Base-by-base conservation (phyloP, 257 asterid species). In the Solanum lycopersicoides region DNA sequence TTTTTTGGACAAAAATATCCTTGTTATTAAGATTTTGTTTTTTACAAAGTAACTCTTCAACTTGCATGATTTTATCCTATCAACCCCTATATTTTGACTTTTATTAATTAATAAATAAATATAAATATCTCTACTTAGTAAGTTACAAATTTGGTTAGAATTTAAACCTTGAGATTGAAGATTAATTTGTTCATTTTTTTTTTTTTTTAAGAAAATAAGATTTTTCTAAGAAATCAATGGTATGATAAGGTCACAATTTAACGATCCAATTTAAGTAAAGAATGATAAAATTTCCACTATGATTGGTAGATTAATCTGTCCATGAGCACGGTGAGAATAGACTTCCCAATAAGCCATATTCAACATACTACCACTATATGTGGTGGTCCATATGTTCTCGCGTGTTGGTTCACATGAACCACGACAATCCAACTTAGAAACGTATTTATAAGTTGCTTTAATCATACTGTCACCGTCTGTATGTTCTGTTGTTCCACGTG, bases 401-500 rank as follows among this genome's bases (percentile, higher is more conserved):
- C 30, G 30, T 2, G 23, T 53, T 53, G 23, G 9, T 53, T 16
- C 63, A 53, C 63, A 18, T 53, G 23, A 53, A 47, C 18, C 56
- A 45, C 53, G 2, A 12, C 15, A 50, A 5, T 50, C 0, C 3
- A 21, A 53, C 60, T 16, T 53, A 53, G 0, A 56, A 18, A 18
- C 0, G 12, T 56, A 20, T 56, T 56, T 56, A 0, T 56, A 56
- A 20, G n/a, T 53, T 3, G 3, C 1, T 56, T 56, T 28, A 28
- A 8, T 56, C 65, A 56, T 20, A 56, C 0, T 56, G n/a, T 0
- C n/a, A 56, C 65, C n/a, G 0, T 7, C 0, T 20, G 1, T 7
- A 50, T 50, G 60, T 50, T 15, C 6, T 2, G 9, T 50, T 50
- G 60, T 50, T 53, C 9, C 60, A 50, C 23, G 23, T 14, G 3